Base-by-base conservation (phyloP, 768 basidiomycete species). In the Lactarius hengduanensis region DNA sequence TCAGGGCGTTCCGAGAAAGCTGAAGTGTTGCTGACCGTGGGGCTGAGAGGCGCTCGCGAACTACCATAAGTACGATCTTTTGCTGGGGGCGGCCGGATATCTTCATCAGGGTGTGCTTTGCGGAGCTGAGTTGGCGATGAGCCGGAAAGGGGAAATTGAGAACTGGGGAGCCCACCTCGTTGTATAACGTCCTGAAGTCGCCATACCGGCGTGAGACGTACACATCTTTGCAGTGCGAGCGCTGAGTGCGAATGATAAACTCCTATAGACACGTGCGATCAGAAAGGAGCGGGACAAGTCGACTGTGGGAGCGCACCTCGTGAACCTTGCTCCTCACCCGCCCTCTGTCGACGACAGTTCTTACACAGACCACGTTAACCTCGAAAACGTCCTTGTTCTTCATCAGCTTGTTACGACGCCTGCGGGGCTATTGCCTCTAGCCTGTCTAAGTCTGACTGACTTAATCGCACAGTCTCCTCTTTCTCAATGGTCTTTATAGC, bases 201-300 rank as follows among this genome's bases (percentile, higher is more conserved):
- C 96, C 96, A 74, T 98, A 95, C 69, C 97, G 83, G 64, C 97
- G 83, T 1, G 94, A 91, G 5, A 98, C 97, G 76, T 86, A 94
- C 1, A 94, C 83, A 69, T 97, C 95, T 2, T 80, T 82, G 68
- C 82, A 82, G 16, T 85, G 81, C 7, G 86, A 84, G 50, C 94
- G 83, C 18, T 89, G 83, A 0, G 96, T 98, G 36, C 94, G 86
- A 36, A 99, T 86, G 71, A 99, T 88, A 75, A 99, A 99, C 82
- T 98, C 97, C 91, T 98, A 61, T 41, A 41, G 62, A 58, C 30
- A 38, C 18, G 6, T 10, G 18, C 30, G 22, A 13, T 59, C 53
- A 64, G 34, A 2, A 61, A 38, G 47, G 61, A 8, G 58, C 63
- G 38, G 38, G 50, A 63, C 30, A 32, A 34, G 22, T 45, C 65